Conservation (phyloP, 345 rosid genomes). For the Eucalyptus camaldulensis region DNA sequence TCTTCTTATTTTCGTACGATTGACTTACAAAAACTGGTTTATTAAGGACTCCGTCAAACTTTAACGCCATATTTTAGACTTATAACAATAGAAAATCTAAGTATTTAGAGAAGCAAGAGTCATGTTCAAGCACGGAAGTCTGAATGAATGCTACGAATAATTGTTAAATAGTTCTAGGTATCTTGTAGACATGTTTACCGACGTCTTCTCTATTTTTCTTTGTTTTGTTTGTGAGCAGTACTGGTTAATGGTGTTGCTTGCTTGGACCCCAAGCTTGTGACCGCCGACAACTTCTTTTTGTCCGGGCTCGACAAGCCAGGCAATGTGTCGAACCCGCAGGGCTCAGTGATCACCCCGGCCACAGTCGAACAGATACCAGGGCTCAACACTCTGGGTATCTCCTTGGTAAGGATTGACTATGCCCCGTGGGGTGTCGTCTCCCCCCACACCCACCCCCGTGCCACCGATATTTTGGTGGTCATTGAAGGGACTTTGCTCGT, state of each 20-base stretch:
- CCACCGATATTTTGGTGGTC: constrained; percentile 3
- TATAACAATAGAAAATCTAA: background rate
- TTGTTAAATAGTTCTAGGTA: background rate
- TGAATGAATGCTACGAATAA: background rate
- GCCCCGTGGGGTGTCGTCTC: background rate
- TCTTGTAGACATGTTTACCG: background rate
- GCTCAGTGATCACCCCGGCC: background rate
- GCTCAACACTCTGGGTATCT: constrained; percentile 9
- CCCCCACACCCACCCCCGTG: constrained; percentile 4
- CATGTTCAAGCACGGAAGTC: background rate
- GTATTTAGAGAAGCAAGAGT: background rate
- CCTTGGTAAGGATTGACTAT: constrained; percentile 4
- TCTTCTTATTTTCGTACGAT: no score
- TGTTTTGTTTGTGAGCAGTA: background rate
- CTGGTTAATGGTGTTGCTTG: constrained; percentile 1
- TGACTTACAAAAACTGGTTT: background rate
- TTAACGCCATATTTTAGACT: background rate
- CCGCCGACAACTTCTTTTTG: background rate
- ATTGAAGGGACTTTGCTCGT: constrained; percentile 1
- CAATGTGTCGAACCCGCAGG: background rate
- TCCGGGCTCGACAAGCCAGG: background rate
- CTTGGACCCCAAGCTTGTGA: background rate
- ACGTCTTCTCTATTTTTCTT: background rate
- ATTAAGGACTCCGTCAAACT: background rate
- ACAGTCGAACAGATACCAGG: background rate